Base-by-base conservation (phyloP, 2,329 filamentous ascomycete genomes). In the Talaromyces sp. region DNA sequence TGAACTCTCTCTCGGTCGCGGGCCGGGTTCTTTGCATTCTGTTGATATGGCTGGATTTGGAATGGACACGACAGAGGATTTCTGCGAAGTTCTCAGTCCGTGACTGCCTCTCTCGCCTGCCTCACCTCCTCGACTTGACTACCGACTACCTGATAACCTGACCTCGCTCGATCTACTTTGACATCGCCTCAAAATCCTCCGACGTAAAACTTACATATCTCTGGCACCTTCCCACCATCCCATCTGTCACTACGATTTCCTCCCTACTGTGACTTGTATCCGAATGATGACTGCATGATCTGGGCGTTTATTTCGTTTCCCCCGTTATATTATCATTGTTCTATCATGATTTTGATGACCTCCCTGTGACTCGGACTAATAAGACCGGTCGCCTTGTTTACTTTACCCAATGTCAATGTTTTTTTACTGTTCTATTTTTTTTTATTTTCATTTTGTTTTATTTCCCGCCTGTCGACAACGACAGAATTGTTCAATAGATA, bases 31-130 rank as follows among this genome's bases (percentile, higher is more conserved):
- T 6, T 69, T 80, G 61, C 78, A 80, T 67, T 80, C 78, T 11
- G 78, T 80, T 67, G 78, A 80, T 63, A 80, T 80, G 78, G 78
- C 78, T 65, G 78, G 77, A 15, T 80, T 80, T 62, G 77, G 78
- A 31, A 74, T 79, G 36, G 78, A 80, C 69, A 72, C 65, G 25
- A 72, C 73, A 10, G 77, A 78, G 59, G 77, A 80, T 67, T 67
- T 79, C 31, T 71, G 71, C 63, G 71, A 69, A 49, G 76, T 73
- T 47, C 71, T 79, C 38, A 79, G 78, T 65, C 78, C 78, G 34
- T 80, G 72, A 75, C n/a, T n/a, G n/a, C n/a, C 34, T 27, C 5
- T 47, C 7, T 22, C 7, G 17, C 49, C 49, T 15, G 36, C 49
- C 11, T 54, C 5, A 17, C 60, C n/a, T 27, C 6, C 15, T 27